Conservation (phyloP, 495 filamentous ascomycete genomes). For the Rhypophila decipiens region DNA sequence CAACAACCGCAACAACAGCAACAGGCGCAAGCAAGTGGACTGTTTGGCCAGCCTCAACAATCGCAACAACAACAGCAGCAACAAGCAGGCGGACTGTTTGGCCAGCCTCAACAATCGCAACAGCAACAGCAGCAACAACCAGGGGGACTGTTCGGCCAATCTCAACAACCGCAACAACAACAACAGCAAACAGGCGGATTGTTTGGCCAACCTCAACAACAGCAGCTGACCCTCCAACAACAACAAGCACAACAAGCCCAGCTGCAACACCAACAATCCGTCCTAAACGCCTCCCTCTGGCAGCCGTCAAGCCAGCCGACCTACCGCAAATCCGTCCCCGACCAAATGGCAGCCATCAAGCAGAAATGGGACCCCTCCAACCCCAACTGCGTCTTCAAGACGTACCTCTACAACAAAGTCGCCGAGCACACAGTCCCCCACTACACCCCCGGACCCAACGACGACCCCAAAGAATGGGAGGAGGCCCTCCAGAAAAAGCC, state of each 20-base stretch:
- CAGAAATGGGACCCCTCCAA: conserved; percentile 77
- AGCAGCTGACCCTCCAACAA: conserved; percentile 22
- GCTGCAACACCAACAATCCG: conserved; percentile 20
- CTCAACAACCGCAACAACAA: conserved; percentile 23
- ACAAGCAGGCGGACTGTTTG: conserved; percentile 29
- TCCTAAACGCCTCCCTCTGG: conserved; percentile 44
- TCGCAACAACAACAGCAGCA: conserved; percentile 23
- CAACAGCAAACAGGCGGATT: conserved; percentile 26
- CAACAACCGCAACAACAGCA: conserved; percentile 28
- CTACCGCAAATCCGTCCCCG: conserved; percentile 71
- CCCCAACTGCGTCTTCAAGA: conserved; percentile 70
- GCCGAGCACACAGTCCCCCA: conserved; percentile 71
- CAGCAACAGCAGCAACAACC: conserved; percentile 24
- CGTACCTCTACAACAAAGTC: conserved; percentile 93
- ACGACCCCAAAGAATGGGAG: conserved; percentile 86
- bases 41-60: conserved; percentile 23
- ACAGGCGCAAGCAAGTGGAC: conserved; percentile 23
- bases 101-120: conserved; percentile 24
- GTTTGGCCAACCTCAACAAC: conserved; percentile 26
- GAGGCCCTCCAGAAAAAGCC: conserved; percentile 84
- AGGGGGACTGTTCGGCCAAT: conserved; percentile 28
- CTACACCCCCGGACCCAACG: conserved; percentile 68
- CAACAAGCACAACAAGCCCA: conserved; percentile 23
- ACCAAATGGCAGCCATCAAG: conserved; percentile 72
- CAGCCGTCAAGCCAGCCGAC: conserved; percentile 38